Conservation (phyloP, 2,329 filamentous ascomycete species). For the Aspergillus luchuensis region DNA sequence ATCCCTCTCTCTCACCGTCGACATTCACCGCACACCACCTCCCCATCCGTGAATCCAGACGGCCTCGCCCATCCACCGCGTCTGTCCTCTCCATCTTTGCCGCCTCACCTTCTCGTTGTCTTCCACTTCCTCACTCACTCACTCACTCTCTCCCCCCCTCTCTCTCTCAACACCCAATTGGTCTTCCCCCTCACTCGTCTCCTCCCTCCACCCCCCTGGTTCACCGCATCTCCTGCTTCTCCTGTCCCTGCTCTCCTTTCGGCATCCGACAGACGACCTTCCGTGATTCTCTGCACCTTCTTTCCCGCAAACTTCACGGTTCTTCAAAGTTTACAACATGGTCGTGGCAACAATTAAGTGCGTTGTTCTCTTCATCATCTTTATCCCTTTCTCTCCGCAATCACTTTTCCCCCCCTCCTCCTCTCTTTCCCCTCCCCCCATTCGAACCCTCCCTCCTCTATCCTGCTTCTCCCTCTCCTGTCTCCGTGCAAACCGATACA, state of each 20-base stretch:
- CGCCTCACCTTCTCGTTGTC: slow-evolving; percentile 12
- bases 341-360: slow-evolving; percentile 67
- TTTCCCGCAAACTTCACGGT: slow-evolving; percentile 16
- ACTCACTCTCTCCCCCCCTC: slow-evolving; percentile 4
- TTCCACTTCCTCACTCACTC: slow-evolving; percentile 4
- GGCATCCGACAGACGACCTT: slow-evolving; percentile 21
- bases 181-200: slow-evolving; percentile 6
- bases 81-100: slow-evolving; percentile 11
- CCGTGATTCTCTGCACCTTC: slow-evolving; percentile 13
- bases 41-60: slow-evolving; percentile 1
- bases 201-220: slow-evolving; percentile 11
- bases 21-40: slow-evolving; percentile 16
- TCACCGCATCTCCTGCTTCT: slow-evolving; percentile 20
- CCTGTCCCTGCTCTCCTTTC: slow-evolving; percentile 14
- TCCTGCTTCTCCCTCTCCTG: slow-evolving; percentile 13
- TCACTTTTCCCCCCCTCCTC: slow-evolving; percentile 13
- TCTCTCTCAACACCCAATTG: neutral
- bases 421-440: slow-evolving; percentile 9
- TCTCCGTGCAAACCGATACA: slow-evolving; percentile 7
- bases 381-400: slow-evolving; percentile 7
- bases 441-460: slow-evolving; percentile 5
- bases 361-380: slow-evolving; percentile 30
- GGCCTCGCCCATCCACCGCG: slow-evolving; percentile 8
- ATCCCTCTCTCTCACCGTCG: slow-evolving; percentile 8
- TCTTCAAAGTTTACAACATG: slow-evolving; percentile 43